Evolutionary conservation across 305 asterid genomes (phyloP).

Genomic region (Caryopteris hybrid): DNA sequence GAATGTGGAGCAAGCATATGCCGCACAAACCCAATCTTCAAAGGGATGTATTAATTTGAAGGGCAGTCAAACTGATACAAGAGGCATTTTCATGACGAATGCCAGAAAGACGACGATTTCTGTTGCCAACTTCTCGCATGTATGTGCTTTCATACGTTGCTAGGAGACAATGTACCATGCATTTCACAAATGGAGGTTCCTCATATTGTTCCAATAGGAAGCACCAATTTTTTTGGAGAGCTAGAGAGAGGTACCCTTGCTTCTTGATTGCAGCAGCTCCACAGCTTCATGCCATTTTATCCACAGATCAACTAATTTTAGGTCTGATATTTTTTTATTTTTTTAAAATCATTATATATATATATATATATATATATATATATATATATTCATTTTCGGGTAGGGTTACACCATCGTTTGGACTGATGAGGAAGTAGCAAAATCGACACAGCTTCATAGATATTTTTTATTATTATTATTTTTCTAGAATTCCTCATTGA

Average conservation of each 20-base stretch:
- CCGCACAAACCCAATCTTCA: slow-evolving; percentile 90
- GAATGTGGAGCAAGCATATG: slow-evolving; percentile 89
- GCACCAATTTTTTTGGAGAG: slow-evolving; percentile 17
- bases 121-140: slow-evolving; percentile 5
- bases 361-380: too few relatives aligned
- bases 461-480: too few relatives aligned
- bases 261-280: neutral
- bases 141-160: too few relatives aligned
- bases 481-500: too few relatives aligned
- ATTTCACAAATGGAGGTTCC: slow-evolving; percentile 22
- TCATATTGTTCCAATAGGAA: slow-evolving; percentile 29
- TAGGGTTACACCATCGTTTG: slow-evolving; percentile 19
- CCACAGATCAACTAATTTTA: too few relatives aligned
- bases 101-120: neutral
- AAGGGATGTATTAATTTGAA: slow-evolving; percentile 46
- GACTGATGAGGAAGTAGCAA: slow-evolving; percentile 21
- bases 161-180: too few relatives aligned
- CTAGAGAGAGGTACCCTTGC: neutral
- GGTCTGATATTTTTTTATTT: slow-evolving; percentile 12
- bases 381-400: slow-evolving; percentile 12
- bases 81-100: neutral
- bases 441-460: slow-evolving; percentile 14
- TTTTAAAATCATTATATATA: too few relatives aligned
- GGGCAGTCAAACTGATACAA: slow-evolving; percentile 2
- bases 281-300: too few relatives aligned